These are phyloP conservation scores for Starmerella etchellsii DNA, from an alignment of 805 yeast genomes.

Conservation along the genomic window DNA sequence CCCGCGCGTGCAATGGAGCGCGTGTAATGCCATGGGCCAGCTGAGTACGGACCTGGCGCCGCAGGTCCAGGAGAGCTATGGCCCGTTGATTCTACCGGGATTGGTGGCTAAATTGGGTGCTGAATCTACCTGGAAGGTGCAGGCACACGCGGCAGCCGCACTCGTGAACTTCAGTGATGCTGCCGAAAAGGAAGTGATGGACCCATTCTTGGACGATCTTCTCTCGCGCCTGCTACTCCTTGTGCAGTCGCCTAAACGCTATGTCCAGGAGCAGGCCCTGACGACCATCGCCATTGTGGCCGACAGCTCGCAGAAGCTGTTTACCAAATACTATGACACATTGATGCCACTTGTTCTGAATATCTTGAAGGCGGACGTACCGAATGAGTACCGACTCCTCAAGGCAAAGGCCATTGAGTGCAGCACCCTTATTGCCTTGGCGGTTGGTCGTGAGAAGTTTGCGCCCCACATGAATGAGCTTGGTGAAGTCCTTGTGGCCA, in stretches of 20 bases:
- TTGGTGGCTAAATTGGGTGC: constrained; percentile 66
- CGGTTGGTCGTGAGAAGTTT: constrained; percentile 89
- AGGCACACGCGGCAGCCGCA: constrained; percentile 98
- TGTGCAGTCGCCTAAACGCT: constrained; percentile 73
- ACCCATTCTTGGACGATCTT: constrained; percentile 81
- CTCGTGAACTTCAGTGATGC: constrained; percentile 89
- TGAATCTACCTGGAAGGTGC: constrained; percentile 66
- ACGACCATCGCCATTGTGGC: constrained; percentile 96
- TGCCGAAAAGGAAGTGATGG: constrained; percentile 73
- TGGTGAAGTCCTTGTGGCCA: constrained; percentile 53
- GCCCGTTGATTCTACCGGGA: constrained; percentile 72
- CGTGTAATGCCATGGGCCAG: constrained; percentile 95
- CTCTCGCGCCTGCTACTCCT: constrained; percentile 60
- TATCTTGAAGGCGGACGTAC: constrained; percentile 67
- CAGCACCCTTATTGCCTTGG: constrained; percentile 82
- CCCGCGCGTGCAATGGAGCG: constrained; percentile 91
- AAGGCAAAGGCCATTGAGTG: constrained; percentile 95
- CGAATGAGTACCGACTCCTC: constrained; percentile 61
- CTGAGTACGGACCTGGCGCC: constrained; percentile 94
- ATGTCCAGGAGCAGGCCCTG: constrained; percentile 93
- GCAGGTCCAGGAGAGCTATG: constrained; percentile 67
- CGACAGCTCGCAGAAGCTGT: constrained; percentile 83
- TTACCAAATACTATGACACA: constrained; percentile 84
- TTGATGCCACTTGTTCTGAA: constrained; percentile 78
- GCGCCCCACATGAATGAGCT: constrained; percentile 60